Percentiles rank a stretch among this genome's conserved stretches.
These are phyloP conservation scores for Aureobasidium sp. DNA, from an alignment of 2,329 filamentous ascomycete species.

Conservation along the genomic window DNA sequence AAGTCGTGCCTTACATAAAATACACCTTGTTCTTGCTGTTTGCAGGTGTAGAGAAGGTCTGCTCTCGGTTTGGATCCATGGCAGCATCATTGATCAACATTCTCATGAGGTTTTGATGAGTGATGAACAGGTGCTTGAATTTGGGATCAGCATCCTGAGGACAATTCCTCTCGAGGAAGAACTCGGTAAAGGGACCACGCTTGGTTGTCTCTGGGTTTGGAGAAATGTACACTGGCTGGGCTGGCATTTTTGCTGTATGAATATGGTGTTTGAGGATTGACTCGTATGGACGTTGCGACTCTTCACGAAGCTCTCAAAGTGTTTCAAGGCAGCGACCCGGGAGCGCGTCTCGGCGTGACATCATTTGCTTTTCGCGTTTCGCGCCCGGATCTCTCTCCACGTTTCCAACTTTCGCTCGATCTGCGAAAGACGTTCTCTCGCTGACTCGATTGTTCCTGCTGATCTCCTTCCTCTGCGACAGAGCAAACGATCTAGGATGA, in stretches of 20 bases:
- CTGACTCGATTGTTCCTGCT: neutral
- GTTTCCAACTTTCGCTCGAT: neutral
- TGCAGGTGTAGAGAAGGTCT: conserved; percentile 31
- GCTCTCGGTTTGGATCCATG: conserved; percentile 29
- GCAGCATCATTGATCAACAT: conserved; percentile 28
- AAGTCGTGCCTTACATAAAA: neutral
- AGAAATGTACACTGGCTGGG: neutral
- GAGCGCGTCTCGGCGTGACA: neutral
- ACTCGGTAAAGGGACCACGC: conserved; percentile 25
- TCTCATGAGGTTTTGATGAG: conserved; percentile 21
- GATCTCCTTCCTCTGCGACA: neutral
- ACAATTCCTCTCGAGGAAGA: conserved; percentile 18
- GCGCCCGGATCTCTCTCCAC: neutral
- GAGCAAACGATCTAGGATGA: neutral
- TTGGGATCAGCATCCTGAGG: conserved; percentile 20
- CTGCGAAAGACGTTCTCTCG: neutral
- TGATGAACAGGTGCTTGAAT: conserved; percentile 21
- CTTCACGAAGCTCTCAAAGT: neutral
- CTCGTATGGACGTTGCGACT: conserved; percentile 1
- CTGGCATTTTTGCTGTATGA: neutral
- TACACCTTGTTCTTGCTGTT: conserved; percentile 32
- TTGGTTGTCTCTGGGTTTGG: conserved; percentile 24
- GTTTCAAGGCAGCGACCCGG: neutral
- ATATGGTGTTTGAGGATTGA: neutral
- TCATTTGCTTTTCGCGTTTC: neutral